A percentile compares a stretch with the other conserved stretches of the same genome.
Evolutionary conservation across 2,329 filamentous ascomycete species (phyloP).

Genomic region (Diaporthe sp.): DNA sequence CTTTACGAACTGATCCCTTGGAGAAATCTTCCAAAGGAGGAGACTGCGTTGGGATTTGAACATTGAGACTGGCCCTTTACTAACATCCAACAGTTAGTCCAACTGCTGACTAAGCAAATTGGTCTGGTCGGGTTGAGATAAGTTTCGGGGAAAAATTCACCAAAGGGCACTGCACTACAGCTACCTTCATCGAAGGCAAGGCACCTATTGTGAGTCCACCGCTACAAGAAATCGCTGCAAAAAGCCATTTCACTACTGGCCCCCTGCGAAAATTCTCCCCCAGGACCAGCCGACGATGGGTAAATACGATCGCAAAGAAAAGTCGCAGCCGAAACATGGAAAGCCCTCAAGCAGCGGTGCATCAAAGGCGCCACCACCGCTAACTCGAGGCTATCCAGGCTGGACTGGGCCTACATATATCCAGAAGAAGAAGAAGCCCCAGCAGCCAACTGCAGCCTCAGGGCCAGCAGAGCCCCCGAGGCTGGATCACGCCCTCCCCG

Average conservation of each 20-base stretch:
- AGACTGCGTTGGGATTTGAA: background rate
- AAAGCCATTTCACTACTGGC: background rate
- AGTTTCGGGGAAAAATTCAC: background rate
- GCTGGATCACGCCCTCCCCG: constrained; percentile 14
- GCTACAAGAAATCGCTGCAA: background rate
- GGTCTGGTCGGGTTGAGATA: constrained; percentile 9
- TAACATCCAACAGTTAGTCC: background rate
- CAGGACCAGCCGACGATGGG: background rate
- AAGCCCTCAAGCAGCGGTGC: constrained; percentile 24
- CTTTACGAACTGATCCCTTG: too few relatives aligned
- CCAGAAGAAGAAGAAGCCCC: constrained; percentile 23
- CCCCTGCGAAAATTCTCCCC: background rate
- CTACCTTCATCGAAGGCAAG: background rate
- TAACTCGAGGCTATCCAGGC: constrained; percentile 20
- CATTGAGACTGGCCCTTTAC: too few relatives aligned
- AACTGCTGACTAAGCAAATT: background rate
- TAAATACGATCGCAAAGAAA: constrained; percentile 28
- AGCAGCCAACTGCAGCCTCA: background rate
- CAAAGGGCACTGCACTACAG: background rate
- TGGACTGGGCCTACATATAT: constrained; percentile 28
- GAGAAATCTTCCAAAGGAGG: too few relatives aligned
- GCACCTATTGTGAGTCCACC: background rate
- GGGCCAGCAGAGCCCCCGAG: background rate
- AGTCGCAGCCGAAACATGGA: constrained; percentile 29
- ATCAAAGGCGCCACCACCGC: constrained; percentile 5